These are phyloP conservation scores for Cydonia oblonga DNA, from an alignment of 331 rosid species.

Conservation along the genomic window DNA sequence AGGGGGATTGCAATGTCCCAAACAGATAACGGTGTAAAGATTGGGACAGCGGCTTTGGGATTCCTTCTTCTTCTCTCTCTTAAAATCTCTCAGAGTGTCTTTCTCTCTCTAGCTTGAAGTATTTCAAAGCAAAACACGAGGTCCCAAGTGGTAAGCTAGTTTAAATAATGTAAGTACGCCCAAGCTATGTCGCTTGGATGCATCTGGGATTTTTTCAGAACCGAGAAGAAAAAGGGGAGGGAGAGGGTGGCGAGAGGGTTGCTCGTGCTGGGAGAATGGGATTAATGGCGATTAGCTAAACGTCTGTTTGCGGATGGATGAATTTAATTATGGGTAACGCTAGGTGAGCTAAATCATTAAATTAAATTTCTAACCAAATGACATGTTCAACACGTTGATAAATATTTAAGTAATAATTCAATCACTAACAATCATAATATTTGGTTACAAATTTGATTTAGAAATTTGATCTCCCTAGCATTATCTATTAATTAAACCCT, in stretches of 20 bases:
- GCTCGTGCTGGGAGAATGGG: slow-evolving; percentile 11
- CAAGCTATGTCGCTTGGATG: slow-evolving; percentile 41
- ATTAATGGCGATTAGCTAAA: slow-evolving; percentile 27
- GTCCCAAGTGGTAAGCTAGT: slow-evolving; percentile 32
- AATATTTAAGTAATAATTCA: no score
- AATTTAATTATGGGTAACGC: neutral
- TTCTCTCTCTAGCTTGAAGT: neutral
- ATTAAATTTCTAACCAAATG: no score
- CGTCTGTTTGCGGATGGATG: slow-evolving; percentile 27
- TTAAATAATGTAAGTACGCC: slow-evolving; percentile 33
- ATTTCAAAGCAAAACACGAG: slow-evolving; percentile 36
- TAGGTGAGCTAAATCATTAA: no score
- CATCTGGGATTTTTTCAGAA: slow-evolving; percentile 19
- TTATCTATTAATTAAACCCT: neutral
- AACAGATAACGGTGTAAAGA: slow-evolving; percentile 76
- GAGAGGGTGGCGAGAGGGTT: neutral
- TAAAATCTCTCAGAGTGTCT: neutral
- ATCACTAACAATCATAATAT: no score
- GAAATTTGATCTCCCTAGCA: no score
- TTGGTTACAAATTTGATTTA: no score
- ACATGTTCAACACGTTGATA: rapidly evolving
- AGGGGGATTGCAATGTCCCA: slow-evolving; percentile 19
- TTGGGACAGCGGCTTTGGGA: slow-evolving; percentile 60
- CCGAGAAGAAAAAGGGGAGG: slow-evolving; percentile 15
- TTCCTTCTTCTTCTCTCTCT: slow-evolving; percentile 23